A percentile compares a stretch with the other conserved stretches of the same genome.
phyloP scores from a whole-genome alignment of 139 green algal species.

The Marvania coccoides region DNA sequence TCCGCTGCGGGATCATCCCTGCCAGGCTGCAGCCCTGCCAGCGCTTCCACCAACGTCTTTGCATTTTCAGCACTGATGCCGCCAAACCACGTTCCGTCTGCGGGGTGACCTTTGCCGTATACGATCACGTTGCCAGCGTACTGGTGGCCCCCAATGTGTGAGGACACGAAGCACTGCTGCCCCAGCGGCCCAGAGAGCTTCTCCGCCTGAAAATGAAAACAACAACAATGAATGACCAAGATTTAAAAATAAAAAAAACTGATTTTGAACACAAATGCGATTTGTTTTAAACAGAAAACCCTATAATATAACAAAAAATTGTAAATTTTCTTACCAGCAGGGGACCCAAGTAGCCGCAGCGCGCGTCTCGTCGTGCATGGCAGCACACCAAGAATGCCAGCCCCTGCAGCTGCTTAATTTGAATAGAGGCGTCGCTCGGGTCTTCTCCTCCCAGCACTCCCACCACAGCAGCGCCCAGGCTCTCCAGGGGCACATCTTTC shows the following conservation, averaged over 20 bases:
- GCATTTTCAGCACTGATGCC: constrained; percentile 22
- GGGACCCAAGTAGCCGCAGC: constrained; percentile 29
- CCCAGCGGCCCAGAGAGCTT: not conserved
- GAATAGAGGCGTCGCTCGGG: not conserved
- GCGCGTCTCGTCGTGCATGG: constrained; percentile 29
- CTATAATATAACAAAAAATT: too few species aligned
- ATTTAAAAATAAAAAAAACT: too few species aligned
- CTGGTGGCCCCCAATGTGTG: constrained; percentile 6
- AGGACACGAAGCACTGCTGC: not conserved
- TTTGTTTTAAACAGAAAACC: too few species aligned
- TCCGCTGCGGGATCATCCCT: constrained; percentile 7
- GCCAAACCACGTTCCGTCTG: constrained; percentile 47
- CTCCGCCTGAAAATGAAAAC: too few species aligned
- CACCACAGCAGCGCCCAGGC: not conserved
- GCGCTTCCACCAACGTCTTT: constrained; percentile 15
- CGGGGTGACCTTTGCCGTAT: constrained; percentile 23
- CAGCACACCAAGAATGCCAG: constrained; percentile 35
- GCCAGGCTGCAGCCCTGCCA: constrained; percentile 1
- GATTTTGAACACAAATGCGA: too few species aligned
- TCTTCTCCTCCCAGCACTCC: not conserved
- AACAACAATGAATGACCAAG: too few species aligned
- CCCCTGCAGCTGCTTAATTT: not conserved
- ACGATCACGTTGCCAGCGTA: constrained; percentile 48
- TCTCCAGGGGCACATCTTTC: not conserved
- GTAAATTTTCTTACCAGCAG: constrained; percentile 19